Evolutionary conservation across 495 filamentous ascomycete genomes (phyloP).

Genomic region (Hypoxylon crocopeplum): DNA sequence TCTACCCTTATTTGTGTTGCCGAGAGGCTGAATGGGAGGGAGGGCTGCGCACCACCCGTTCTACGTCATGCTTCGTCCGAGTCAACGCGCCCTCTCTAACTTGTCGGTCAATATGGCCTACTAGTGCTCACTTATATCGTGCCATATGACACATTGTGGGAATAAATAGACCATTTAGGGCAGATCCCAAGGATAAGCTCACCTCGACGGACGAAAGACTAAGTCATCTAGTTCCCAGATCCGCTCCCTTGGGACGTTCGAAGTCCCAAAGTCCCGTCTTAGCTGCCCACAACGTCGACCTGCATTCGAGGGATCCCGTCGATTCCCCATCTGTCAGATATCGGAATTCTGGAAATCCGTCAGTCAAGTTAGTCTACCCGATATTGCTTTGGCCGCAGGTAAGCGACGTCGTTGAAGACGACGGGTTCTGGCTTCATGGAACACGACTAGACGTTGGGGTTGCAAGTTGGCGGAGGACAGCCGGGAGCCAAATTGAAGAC

Average conservation of each 20-base stretch:
- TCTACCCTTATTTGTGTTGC: conserved; percentile 8
- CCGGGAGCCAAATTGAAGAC: not conserved
- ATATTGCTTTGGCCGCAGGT: conserved; percentile 16
- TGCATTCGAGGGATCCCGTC: conserved; percentile 19
- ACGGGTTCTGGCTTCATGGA: conserved; percentile 1
- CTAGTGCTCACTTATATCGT: conserved; percentile 36
- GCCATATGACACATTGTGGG: conserved; percentile 29
- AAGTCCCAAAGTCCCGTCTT: conserved; percentile 13
- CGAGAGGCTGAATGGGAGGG: conserved; percentile 18
- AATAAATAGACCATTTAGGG: conserved; percentile 32
- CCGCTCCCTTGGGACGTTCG: conserved; percentile 26
- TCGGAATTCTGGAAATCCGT: conserved; percentile 16
- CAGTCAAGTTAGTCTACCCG: not conserved
- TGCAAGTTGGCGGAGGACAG: not conserved
- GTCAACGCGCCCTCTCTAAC: conserved; percentile 4
- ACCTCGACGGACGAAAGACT: conserved; percentile 11
- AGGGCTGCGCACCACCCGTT: not conserved
- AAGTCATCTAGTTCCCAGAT: conserved; percentile 17
- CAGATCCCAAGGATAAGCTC: conserved; percentile 21
- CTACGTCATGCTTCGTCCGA: conserved; percentile 24
- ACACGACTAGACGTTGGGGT: not conserved
- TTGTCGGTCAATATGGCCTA: conserved; percentile 24
- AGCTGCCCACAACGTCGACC: conserved; percentile 18
- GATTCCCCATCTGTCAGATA: conserved; percentile 6
- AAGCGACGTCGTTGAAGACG: conserved; percentile 18